Base-by-base conservation (phyloP, 1,284 basidiomycete genomes). In the Taiwanofungus camphoratus region DNA sequence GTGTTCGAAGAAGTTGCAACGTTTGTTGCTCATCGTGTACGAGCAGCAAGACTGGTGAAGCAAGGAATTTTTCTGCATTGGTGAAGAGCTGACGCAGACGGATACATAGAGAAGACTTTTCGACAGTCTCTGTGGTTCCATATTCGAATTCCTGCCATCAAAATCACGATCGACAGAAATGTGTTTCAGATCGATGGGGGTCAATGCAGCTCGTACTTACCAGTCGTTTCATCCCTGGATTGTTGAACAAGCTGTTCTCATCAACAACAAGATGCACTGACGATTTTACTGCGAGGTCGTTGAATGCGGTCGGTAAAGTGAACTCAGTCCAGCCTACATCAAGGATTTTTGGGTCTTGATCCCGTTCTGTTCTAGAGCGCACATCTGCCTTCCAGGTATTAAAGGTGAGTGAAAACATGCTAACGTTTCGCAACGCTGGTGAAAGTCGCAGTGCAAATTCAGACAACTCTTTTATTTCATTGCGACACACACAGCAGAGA, bases 261-360 rank as follows among this genome's bases (percentile, higher is more conserved):
- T 59, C 43, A 3, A 62, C 33, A 9, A 45, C 45, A 13, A 60
- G 33, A 31, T 64, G 59, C 0, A 18, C 21, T n/a, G 42, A 37
- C 12, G 49, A 49, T 7, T 41, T 36, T 5, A 52, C 44, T 13
- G 29, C 42, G 31, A 56, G 34, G 36, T 54, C 48, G 13, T 45
- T 44, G 19, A 46, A 45, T 15, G 52, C 37, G 15, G 46, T 44
- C 3, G 55, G 52, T 12, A 49, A 46, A 15, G 49, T 45, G 31
- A 58, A 60, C 21, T 52, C 53, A 6, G 62, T 56, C 58, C 60
- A 63, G 4, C 63, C 59, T 7, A 65, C 41, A 41, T 65, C 62
- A 4, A 66, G 51, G 5, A 65, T 37, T n/a, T 45, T 58, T 6
- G 63, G 63, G 26, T 59, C 50, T 7, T 50, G 41, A 21, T 50